These are phyloP conservation scores for Solanum habrochaites DNA, from an alignment of 257 asterid species.

Conservation along the genomic window DNA sequence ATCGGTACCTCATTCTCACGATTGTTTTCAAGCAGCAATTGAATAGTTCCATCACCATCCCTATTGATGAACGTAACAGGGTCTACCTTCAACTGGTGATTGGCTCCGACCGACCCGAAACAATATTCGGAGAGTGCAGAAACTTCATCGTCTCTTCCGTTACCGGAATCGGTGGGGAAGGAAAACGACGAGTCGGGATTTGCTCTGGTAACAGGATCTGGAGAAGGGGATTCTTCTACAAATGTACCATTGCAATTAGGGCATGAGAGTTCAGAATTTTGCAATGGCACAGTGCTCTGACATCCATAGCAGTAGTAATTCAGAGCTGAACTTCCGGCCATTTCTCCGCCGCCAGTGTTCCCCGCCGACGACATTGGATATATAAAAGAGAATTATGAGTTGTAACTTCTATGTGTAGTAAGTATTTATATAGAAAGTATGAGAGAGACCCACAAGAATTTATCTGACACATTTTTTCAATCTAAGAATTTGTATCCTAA, in stretches of 20 bases:
- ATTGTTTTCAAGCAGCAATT: slow-evolving; percentile 46
- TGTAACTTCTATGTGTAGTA: background rate
- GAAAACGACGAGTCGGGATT: background rate
- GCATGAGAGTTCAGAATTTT: slow-evolving; percentile 47
- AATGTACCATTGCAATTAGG: slow-evolving; percentile 61
- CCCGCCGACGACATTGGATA: background rate
- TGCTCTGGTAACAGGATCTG: slow-evolving; percentile 9
- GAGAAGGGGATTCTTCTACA: slow-evolving; percentile 25
- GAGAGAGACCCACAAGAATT: background rate
- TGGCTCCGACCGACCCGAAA: too few species aligned
- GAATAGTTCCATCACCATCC: slow-evolving; percentile 52
- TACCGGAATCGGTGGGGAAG: background rate
- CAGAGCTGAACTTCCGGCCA: background rate
- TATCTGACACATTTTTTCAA: background rate
- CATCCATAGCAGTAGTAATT: slow-evolving; percentile 69
- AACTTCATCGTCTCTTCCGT: slow-evolving; percentile 6
- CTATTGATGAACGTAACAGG: slow-evolving; percentile 40
- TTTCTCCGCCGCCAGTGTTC: background rate
- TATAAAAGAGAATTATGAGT: background rate
- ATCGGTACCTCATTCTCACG: slow-evolving; percentile 23
- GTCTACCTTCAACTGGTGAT: slow-evolving; percentile 47
- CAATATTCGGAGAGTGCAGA: background rate
- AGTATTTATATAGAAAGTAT: background rate
- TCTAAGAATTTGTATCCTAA: too few species aligned
- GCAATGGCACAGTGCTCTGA: slow-evolving; percentile 33